phyloP scores from a whole-genome alignment of 2,329 filamentous ascomycete genomes.

The Colletotrichum graminicola region DNA sequence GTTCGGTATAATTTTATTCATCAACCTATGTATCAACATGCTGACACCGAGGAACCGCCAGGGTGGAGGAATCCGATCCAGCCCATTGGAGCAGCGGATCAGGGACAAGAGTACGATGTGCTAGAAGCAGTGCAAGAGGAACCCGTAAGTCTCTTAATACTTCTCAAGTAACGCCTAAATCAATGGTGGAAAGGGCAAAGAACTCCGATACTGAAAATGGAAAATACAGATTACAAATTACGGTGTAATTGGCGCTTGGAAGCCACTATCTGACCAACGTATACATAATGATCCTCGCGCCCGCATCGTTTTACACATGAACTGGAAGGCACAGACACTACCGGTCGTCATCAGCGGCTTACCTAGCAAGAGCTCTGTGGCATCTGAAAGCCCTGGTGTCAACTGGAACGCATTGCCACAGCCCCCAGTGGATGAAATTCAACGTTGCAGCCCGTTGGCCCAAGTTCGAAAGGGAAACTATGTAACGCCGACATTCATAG shows the following conservation, averaged over 20 bases:
- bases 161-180: fast-evolving
- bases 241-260: constrained; percentile 17
- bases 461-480: constrained; percentile 32
- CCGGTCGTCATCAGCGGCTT: constrained; percentile 52
- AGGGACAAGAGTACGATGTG: constrained; percentile 46
- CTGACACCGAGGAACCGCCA: neutral
- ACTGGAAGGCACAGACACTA: constrained; percentile 55
- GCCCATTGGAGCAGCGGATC: constrained; percentile 34
- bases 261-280: constrained; percentile 27
- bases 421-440: constrained; percentile 24
- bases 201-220: neutral
- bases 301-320: constrained; percentile 56
- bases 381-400: neutral
- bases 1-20: fast-evolving
- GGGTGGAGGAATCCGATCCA: constrained; percentile 43
- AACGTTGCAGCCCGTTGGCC: constrained; percentile 30
- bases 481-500: constrained; percentile 33
- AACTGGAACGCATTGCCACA: constrained; percentile 37
- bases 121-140: constrained; percentile 44
- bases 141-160: constrained; percentile 1
- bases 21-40: neutral
- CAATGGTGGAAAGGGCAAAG: too few relatives aligned
- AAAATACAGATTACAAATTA: constrained; percentile 17
- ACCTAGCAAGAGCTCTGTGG: constrained; percentile 26
- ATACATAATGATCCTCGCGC: constrained; percentile 50